Percentiles rank a stretch among this genome's conserved stretches.
These are phyloP conservation scores for Termitomyces titanicus DNA, from an alignment of 768 basidiomycete genomes.

Conservation along the genomic window DNA sequence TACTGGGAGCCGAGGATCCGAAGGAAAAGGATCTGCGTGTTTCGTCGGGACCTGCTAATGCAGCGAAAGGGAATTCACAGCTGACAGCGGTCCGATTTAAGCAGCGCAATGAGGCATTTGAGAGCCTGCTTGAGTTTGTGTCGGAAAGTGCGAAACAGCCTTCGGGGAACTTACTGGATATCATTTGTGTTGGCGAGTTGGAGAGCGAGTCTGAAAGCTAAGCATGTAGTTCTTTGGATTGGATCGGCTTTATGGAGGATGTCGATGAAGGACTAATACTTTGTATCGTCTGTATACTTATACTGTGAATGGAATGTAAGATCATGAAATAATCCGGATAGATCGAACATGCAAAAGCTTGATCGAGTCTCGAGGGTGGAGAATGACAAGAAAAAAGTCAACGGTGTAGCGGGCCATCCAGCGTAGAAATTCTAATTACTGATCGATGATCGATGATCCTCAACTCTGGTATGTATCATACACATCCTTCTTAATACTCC, in stretches of 20 bases:
- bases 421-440: no score
- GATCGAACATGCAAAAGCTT: no score
- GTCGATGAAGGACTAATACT: no score
- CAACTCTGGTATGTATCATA: no score
- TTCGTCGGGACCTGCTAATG: slow-evolving; percentile 12
- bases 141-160: slow-evolving; percentile 66
- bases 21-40: slow-evolving; percentile 19
- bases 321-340: no score
- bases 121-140: slow-evolving; percentile 61
- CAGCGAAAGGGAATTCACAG: slow-evolving; percentile 11
- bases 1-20: slow-evolving; percentile 24
- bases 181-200: slow-evolving; percentile 43
- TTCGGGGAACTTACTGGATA: slow-evolving; percentile 53
- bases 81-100: slow-evolving; percentile 48
- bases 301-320: no score
- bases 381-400: no score
- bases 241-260: background rate
- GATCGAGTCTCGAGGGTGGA: no score
- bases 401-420: no score
- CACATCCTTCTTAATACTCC: no score
- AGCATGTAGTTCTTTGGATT: slow-evolving; percentile 1
- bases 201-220: no score
- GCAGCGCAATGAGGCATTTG: slow-evolving; percentile 70
- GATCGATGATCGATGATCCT: no score
- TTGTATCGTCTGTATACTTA: background rate